Evolutionary conservation across 768 basidiomycete species (phyloP).

Genomic region (Tylopilus plumbeoviolaceoides): DNA sequence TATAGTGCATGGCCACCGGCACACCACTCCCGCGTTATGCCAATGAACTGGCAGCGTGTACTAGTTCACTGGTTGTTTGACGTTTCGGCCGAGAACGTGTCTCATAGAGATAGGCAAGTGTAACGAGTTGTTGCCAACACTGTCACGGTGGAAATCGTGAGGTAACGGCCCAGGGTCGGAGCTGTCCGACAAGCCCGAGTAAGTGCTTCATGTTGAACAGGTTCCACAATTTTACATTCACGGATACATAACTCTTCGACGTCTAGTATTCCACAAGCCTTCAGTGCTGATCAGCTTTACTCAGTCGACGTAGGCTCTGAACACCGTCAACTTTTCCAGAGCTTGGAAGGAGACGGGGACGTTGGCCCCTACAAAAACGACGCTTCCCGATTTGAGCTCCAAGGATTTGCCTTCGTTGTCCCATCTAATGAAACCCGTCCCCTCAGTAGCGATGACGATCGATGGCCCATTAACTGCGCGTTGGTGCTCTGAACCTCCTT

Average conservation of each 20-base stretch:
- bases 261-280: not conserved
- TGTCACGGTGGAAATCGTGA: no score
- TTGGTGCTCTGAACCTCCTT: constrained; percentile 50
- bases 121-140: no score
- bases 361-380: constrained; percentile 79
- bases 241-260: not conserved
- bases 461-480: constrained; percentile 76
- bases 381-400: constrained; percentile 59
- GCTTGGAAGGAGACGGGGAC: constrained; percentile 48
- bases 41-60: no score
- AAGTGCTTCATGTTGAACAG: no score
- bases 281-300: not conserved
- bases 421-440: constrained; percentile 57
- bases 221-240: not conserved
- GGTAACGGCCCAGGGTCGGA: not conserved
- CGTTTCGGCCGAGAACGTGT: no score
- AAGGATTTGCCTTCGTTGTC: constrained; percentile 33
- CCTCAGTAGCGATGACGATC: constrained; percentile 72
- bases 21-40: no score
- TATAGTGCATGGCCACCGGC: no score
- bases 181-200: not conserved
- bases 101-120: no score
- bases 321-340: constrained; percentile 22
- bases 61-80: no score
- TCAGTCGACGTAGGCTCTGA: constrained; percentile 29